A percentile compares a stretch with the other conserved stretches of the same genome.
Evolutionary conservation across 306 rosid species (phyloP).

Genomic region (Rosa persica): DNA sequence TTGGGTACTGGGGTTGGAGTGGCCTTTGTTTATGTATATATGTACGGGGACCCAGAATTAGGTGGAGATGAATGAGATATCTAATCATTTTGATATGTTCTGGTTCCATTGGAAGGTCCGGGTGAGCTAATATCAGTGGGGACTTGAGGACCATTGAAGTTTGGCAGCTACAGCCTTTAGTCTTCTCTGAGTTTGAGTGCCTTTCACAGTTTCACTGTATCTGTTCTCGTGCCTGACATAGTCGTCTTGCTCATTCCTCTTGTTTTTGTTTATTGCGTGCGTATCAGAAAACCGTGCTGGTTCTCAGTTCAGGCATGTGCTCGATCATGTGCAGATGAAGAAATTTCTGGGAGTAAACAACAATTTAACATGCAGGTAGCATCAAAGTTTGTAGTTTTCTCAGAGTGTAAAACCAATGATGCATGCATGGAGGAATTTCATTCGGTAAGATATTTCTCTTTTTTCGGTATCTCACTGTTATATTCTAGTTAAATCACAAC

Average conservation of each 20-base stretch:
- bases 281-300: neutral
- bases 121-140: conserved; percentile 4
- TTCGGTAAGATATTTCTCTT: neutral
- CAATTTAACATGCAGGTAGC: neutral
- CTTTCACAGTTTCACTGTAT: conserved; percentile 8
- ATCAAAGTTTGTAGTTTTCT: conserved; percentile 3
- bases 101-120: neutral
- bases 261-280: neutral
- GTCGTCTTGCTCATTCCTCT: neutral
- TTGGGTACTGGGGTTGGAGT: neutral
- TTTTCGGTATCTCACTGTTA: neutral
- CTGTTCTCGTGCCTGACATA: conserved; percentile 3
- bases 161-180: neutral
- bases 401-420: neutral
- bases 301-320: conserved; percentile 3
- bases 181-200: conserved; percentile 4
- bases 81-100: neutral
- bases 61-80: conserved; percentile 5
- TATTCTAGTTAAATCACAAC: neutral
- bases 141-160: neutral
- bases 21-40: neutral
- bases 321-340: conserved; percentile 3
- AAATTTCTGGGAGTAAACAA: neutral
- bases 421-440: neutral
- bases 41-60: conserved; percentile 3